Conservation (phyloP, 441 rosid species). For the Arabidopsis hybrid region DNA sequence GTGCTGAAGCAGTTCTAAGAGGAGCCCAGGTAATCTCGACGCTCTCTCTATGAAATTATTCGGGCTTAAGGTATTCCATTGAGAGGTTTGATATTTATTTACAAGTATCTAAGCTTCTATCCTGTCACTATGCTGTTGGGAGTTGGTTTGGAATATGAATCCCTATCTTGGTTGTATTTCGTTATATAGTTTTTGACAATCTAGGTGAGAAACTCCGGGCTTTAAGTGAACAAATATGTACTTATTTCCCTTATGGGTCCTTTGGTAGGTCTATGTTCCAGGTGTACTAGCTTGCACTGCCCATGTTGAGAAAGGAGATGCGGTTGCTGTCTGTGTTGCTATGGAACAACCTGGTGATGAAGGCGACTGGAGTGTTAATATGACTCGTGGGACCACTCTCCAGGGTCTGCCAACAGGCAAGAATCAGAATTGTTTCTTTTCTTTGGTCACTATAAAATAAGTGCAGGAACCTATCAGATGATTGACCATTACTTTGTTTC, state of each 20-base stretch:
- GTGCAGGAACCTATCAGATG: slow-evolving; percentile 14
- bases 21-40: slow-evolving; percentile 83
- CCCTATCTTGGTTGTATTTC: not conserved
- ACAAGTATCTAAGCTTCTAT: slow-evolving; percentile 12
- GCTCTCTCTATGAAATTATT: not conserved
- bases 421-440: slow-evolving; percentile 28
- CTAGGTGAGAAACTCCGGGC: not conserved
- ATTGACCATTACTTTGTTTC: slow-evolving; percentile 1
- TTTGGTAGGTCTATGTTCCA: slow-evolving; percentile 86
- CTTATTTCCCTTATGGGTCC: slow-evolving; percentile 40
- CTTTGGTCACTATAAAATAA: slow-evolving; percentile 16
- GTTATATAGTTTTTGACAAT: not conserved
- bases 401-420: slow-evolving; percentile 84
- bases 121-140: slow-evolving; percentile 1
- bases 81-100: not conserved
- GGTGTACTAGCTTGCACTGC: slow-evolving; percentile 98
- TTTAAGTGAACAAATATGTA: not conserved
- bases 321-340: slow-evolving; percentile 94
- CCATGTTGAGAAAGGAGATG: slow-evolving; percentile 92
- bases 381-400: slow-evolving; percentile 92
- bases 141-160: slow-evolving; percentile 11
- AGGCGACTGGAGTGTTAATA: slow-evolving; percentile 79
- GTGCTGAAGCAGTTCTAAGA: slow-evolving; percentile 98
- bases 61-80: not conserved
- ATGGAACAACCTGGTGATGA: slow-evolving; percentile 71